Percentiles rank a stretch among this genome's conserved stretches.
phyloP scores from a whole-genome alignment of 2,329 filamentous ascomycete species.

The Colletotrichum tanaceti region DNA sequence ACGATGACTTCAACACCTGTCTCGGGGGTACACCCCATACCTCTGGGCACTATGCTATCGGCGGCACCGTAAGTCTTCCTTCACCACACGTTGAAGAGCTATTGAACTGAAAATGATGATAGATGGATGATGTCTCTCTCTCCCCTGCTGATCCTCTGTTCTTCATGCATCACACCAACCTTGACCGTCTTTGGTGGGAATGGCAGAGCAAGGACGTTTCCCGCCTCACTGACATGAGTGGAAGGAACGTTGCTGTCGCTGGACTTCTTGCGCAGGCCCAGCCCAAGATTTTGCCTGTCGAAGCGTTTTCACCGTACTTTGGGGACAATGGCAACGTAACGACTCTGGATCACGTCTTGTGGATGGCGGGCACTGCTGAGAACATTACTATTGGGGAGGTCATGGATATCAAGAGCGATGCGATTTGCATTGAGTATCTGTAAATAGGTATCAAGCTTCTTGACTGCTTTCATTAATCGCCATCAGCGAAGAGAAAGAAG shows the following conservation, averaged over 20 bases:
- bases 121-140: conserved; percentile 34
- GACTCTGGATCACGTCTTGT: conserved; percentile 45
- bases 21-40: conserved; percentile 20
- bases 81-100: background rate
- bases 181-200: conserved; percentile 35
- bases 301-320: conserved; percentile 6
- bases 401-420: conserved; percentile 45
- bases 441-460: background rate
- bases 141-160: conserved; percentile 35
- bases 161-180: conserved; percentile 36
- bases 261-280: background rate
- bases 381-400: conserved; percentile 44
- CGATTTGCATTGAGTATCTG: conserved; percentile 46
- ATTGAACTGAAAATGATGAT: background rate
- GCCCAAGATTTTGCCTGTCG: background rate
- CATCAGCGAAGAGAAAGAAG: background rate
- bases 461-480: too few relatives aligned
- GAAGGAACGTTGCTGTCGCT: conserved; percentile 15
- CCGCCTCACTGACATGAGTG: conserved; percentile 25
- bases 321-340: conserved; percentile 42
- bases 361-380: conserved; percentile 46
- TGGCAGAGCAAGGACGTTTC: conserved; percentile 34
- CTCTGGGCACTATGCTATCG: conserved; percentile 28
- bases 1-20: conserved; percentile 30
- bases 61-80: conserved; percentile 23